Evolutionary conservation across 192 early-diverging fungal species (phyloP).

Genomic region (Umbelopsis ramanniana): DNA sequence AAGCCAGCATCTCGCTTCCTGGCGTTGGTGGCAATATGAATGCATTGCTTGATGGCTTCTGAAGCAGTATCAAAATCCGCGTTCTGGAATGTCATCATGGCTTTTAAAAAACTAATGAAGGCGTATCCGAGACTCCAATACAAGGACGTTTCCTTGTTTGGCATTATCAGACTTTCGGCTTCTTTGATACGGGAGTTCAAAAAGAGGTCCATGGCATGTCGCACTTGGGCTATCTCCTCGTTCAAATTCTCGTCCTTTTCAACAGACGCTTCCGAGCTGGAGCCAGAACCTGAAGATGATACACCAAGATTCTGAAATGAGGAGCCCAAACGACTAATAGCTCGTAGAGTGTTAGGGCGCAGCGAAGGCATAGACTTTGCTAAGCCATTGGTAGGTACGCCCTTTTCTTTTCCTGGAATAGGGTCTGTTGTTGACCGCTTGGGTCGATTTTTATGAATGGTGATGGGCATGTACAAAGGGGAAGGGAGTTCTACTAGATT

Average conservation of each 20-base stretch:
- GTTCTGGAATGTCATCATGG: slow-evolving; percentile 79
- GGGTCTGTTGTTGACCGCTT: slow-evolving; percentile 4
- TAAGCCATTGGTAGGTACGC: not conserved
- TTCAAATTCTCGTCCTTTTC: slow-evolving; percentile 51
- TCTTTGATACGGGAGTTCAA: slow-evolving; percentile 76
- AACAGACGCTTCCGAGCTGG: not conserved
- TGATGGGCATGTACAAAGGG: slow-evolving; percentile 22
- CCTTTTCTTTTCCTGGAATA: not conserved
- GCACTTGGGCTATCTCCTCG: slow-evolving; percentile 61
- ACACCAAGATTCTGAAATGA: not conserved
- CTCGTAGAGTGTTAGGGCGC: not conserved
- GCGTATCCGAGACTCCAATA: slow-evolving; percentile 76
- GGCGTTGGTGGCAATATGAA: slow-evolving; percentile 61
- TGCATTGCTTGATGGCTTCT: slow-evolving; percentile 62
- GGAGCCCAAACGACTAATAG: not conserved
- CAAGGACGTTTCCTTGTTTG: slow-evolving; percentile 52
- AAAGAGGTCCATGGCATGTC: slow-evolving; percentile 74
- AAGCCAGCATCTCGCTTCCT: slow-evolving; percentile 64
- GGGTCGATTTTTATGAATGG: slow-evolving; percentile 4
- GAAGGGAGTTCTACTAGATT: slow-evolving; percentile 14
- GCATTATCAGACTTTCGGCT: slow-evolving; percentile 60
- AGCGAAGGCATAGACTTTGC: slow-evolving; percentile 9
- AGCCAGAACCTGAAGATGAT: not conserved
- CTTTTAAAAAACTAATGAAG: slow-evolving; percentile 69
- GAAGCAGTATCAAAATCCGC: slow-evolving; percentile 68